These are phyloP conservation scores for Hypoxylon sp. DNA, from an alignment of 2,329 filamentous ascomycete species.

Conservation along the genomic window DNA sequence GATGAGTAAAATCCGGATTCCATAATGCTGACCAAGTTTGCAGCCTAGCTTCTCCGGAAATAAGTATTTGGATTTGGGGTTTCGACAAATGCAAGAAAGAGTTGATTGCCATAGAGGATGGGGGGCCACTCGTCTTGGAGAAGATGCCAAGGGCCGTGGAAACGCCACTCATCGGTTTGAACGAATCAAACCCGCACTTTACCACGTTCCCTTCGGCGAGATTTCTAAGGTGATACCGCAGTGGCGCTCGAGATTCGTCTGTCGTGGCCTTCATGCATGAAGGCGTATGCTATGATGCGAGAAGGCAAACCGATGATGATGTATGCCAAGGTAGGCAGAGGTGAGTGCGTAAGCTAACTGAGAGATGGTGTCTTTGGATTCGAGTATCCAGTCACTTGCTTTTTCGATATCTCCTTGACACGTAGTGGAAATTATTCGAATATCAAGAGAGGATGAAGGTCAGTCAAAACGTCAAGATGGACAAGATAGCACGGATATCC, in stretches of 20 bases:
- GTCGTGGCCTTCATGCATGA: not conserved
- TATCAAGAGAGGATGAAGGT: not conserved
- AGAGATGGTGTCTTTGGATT: not conserved
- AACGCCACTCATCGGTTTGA: not conserved
- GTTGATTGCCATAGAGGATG: no score
- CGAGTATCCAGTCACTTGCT: not conserved
- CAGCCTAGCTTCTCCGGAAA: not conserved
- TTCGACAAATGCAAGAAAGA: not conserved
- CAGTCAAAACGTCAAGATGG: not conserved
- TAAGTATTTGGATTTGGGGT: not conserved
- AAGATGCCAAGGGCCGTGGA: not conserved
- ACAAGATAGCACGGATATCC: not conserved
- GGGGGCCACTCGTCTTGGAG: no score
- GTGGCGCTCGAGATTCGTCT: not conserved
- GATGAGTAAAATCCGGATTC: not conserved
- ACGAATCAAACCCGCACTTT: not conserved
- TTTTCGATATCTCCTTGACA: not conserved
- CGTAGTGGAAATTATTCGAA: not conserved
- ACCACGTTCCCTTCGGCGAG: not conserved
- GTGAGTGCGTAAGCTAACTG: not conserved
- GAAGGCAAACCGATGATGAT: not conserved
- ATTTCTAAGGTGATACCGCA: not conserved
- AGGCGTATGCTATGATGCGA: not conserved
- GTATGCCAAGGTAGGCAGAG: not conserved
- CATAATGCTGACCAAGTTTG: constrained; percentile 7